Evolutionary conservation across 345 rosid genomes (phyloP).

Genomic region (Sonneratia caseolaris): DNA sequence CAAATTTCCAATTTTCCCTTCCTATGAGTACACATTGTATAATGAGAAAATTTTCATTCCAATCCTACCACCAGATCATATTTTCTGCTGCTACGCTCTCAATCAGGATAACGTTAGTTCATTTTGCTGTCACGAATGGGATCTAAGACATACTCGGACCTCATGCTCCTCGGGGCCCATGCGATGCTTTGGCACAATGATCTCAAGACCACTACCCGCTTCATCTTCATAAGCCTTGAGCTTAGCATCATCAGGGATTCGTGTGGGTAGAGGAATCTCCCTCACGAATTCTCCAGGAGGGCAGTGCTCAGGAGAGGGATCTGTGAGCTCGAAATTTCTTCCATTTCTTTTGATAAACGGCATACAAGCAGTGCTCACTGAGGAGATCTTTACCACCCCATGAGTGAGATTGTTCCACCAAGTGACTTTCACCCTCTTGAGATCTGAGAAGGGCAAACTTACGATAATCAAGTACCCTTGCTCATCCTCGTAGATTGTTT

Average conservation of each 20-base stretch:
- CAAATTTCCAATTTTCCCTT: not conserved
- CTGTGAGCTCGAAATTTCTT: slow-evolving; percentile 46
- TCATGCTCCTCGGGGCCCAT: slow-evolving; percentile 46
- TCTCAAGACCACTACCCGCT: slow-evolving; percentile 43
- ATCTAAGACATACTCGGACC: slow-evolving; percentile 46
- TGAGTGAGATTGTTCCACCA: slow-evolving; percentile 46
- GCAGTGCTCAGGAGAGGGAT: slow-evolving; percentile 51
- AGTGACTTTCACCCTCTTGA: slow-evolving; percentile 47
- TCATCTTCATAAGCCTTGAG: slow-evolving; percentile 51
- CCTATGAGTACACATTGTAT: not conserved
- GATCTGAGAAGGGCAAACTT: slow-evolving; percentile 50
- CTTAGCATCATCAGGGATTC: slow-evolving; percentile 50
- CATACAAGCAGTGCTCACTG: slow-evolving; percentile 42
- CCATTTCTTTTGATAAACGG: slow-evolving; percentile 41
- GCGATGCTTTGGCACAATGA: slow-evolving; percentile 43
- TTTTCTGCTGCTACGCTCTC: not conserved
- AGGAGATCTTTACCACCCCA: slow-evolving; percentile 49
- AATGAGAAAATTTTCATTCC: not conserved
- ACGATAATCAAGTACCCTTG: slow-evolving; percentile 36
- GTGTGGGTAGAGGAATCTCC: slow-evolving; percentile 41
- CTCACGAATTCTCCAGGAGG: slow-evolving; percentile 51
- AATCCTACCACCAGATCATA: not conserved
- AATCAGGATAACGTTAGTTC: slow-evolving; percentile 17
- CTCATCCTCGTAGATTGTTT: slow-evolving; percentile 50
- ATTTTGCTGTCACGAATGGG: slow-evolving; percentile 15